phyloP scores from a whole-genome alignment of 345 rosid genomes.

The Bruguiera gymnorhiza region DNA sequence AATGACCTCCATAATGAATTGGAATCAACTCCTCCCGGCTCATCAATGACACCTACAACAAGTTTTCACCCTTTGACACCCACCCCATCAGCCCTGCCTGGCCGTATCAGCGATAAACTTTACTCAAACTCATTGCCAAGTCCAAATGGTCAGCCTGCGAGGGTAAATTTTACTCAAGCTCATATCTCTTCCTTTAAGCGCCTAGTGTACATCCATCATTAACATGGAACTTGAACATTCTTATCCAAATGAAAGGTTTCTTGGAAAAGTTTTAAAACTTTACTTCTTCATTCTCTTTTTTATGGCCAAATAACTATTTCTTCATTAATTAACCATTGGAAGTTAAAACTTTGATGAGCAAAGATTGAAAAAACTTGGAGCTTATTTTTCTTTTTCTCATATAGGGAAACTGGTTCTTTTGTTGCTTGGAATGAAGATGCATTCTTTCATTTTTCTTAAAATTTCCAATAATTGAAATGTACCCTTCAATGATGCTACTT shows the following conservation, averaged over 20 bases:
- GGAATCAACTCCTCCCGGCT: conserved; percentile 70
- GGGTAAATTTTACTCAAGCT: conserved; percentile 41
- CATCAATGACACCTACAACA: conserved; percentile 58
- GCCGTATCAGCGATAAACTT: conserved; percentile 78
- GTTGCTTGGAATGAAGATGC: background rate
- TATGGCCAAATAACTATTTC: background rate
- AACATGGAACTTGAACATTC: too few species aligned
- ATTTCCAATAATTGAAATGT: background rate
- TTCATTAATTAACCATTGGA: background rate
- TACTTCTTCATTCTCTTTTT: background rate
- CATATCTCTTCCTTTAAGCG: background rate
- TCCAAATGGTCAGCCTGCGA: conserved; percentile 82
- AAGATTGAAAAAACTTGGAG: background rate
- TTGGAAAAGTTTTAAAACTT: background rate
- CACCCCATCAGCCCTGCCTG: conserved; percentile 75
- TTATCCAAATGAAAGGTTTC: too few species aligned
- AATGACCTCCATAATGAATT: conserved; percentile 87
- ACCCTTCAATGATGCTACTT: background rate
- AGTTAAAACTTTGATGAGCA: background rate
- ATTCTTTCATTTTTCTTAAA: background rate
- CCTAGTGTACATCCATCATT: too few species aligned
- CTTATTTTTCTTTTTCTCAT: background rate
- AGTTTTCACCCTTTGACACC: conserved; percentile 87
- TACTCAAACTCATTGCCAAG: conserved; percentile 66
- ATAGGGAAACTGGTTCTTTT: background rate